Conservation (phyloP, 805 yeast species). For the Cyberlindnera maritima region DNA sequence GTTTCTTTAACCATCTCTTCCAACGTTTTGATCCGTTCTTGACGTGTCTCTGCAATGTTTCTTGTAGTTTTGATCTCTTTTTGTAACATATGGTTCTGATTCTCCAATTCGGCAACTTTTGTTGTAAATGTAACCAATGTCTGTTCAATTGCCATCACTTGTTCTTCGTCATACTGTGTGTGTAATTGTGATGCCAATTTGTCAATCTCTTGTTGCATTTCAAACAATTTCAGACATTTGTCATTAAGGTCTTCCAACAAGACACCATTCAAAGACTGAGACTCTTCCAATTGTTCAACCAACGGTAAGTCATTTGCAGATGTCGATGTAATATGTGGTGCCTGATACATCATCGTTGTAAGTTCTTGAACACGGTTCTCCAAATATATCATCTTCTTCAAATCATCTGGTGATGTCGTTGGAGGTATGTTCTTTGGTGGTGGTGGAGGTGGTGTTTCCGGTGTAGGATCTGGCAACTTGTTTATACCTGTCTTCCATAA, state of each 20-base stretch:
- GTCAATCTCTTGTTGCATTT: conserved; percentile 43
- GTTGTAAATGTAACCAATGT: conserved; percentile 54
- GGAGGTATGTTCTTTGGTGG: conserved; percentile 7
- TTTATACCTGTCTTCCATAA: conserved; percentile 23
- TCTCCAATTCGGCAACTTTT: conserved; percentile 60
- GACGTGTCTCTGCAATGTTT: conserved; percentile 55
- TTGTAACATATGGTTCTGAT: conserved; percentile 55
- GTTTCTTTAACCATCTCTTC: conserved; percentile 50
- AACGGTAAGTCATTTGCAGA: conserved; percentile 2
- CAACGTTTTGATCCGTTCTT: conserved; percentile 52
- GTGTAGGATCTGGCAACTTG: conserved; percentile 3
- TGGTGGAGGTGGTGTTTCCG: conserved; percentile 5
- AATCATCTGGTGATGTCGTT: conserved; percentile 1
- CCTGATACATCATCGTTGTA: conserved; percentile 13
- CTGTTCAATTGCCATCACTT: conserved; percentile 51
- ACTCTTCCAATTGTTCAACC: conserved; percentile 16
- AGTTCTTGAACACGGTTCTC: conserved; percentile 17
- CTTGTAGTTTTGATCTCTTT: conserved; percentile 55
- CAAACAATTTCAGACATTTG: conserved; percentile 31
- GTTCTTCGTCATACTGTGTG: conserved; percentile 36
- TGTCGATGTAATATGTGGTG: conserved; percentile 6
- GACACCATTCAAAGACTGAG: conserved; percentile 19
- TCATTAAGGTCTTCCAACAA: conserved; percentile 26
- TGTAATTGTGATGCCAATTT: conserved; percentile 35
- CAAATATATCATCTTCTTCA: conserved; percentile 4